These are phyloP conservation scores for Schwanniomyces pseudopolymorphus DNA, from an alignment of 805 yeast species.

Conservation along the genomic window DNA sequence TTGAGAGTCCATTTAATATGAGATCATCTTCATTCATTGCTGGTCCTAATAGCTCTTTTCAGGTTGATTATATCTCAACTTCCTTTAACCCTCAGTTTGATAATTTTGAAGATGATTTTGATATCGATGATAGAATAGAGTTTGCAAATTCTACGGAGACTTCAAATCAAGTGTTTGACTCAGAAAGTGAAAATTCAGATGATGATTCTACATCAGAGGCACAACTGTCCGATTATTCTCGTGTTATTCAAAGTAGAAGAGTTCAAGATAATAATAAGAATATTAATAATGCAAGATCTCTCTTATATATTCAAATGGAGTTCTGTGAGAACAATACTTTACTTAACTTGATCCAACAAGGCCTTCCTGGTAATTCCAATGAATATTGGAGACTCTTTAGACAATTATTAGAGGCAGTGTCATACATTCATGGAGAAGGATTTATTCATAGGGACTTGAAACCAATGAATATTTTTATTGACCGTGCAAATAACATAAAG, in stretches of 20 bases:
- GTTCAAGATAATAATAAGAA: not conserved
- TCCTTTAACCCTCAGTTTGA: conserved; percentile 60
- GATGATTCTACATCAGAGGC: not conserved
- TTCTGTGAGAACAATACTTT: conserved; percentile 95
- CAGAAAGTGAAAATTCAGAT: conserved; percentile 5
- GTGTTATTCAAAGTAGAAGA: not conserved
- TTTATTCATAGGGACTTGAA: conserved; percentile 94
- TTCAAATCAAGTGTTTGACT: conserved; percentile 5
- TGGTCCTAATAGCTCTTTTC: conserved; percentile 27
- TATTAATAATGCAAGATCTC: conserved; percentile 43
- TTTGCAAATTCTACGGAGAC: conserved; percentile 26
- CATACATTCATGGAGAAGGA: conserved; percentile 90
- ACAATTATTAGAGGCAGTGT: conserved; percentile 84
- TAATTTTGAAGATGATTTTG: conserved; percentile 25
- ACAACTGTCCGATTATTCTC: not conserved
- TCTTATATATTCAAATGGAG: conserved; percentile 95
- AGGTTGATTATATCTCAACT: conserved; percentile 68
- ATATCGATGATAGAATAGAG: conserved; percentile 26
- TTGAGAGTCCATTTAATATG: conserved; percentile 21
- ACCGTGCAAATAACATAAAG: conserved; percentile 82
- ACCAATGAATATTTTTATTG: conserved; percentile 95
- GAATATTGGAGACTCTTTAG: conserved; percentile 90
- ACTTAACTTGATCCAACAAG: conserved; percentile 73
- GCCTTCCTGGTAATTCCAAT: conserved; percentile 64
- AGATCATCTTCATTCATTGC: conserved; percentile 20